Base-by-base conservation (phyloP, 2,329 filamentous ascomycete genomes). In the Hymenoscyphus salicellus region DNA sequence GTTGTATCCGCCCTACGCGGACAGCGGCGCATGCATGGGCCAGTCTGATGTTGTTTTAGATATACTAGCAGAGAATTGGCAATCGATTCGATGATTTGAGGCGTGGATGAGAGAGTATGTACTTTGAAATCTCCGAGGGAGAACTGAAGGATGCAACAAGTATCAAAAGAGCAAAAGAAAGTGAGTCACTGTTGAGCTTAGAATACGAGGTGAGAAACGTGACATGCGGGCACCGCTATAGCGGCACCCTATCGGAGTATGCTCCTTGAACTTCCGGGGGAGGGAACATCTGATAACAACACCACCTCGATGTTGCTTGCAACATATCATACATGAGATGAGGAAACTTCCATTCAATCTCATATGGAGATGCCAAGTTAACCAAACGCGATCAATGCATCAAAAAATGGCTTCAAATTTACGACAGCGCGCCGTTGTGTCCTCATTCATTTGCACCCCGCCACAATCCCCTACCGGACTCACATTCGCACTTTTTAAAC, bases 401-500 rank as follows among this genome's bases (percentile, higher is more conserved):
- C 14, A 56, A 33, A 33, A 33, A 11, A 69, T 69, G 64, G 36
- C 66, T 17, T 61, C 65, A 26, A 58, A 68, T 43, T 33, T 70
- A 26, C 65, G 70, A 7, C 30, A 68, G 11, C 72, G 76, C 59
- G 69, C 73, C 0, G 77, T 81, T 5, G 79, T 81, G n/a, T 81
- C 79, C 0, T 77, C 75, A 0, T 80, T 81, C 63, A 75, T 82
- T 62, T 80, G 79, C 69, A 74, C 73, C 7, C 63, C 67, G 4
- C 68, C 69, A 0, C 66, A 71, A 64, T 65, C 62, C 55, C 68
- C 43, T 61, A 58, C 17, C 65, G 72, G 66, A 33, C 77, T 81
- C 1, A 77, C 78, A 43, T 84, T 90, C 5, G 87, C 86, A 0
- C 78, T 90, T 0, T 90, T 90, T 73, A 79, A 81, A 55, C 81